phyloP scores from a whole-genome alignment of 148 eudicot species.

The Persicaria tinctoria region DNA sequence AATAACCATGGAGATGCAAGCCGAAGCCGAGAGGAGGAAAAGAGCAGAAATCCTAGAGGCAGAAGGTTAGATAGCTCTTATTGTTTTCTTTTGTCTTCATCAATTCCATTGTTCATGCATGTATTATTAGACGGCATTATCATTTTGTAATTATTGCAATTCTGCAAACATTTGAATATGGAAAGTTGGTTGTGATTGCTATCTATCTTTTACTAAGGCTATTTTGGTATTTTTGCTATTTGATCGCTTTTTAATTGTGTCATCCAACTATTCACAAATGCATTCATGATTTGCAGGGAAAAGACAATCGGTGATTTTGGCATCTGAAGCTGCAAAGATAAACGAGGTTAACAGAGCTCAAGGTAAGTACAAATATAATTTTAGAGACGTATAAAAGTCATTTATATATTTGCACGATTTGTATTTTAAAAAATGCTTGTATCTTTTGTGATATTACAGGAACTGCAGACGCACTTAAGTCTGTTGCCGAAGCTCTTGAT shows the following conservation, averaged over 20 bases:
- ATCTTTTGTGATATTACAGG: constrained; percentile 31
- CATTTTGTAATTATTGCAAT: neutral
- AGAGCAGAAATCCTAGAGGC: constrained; percentile 92
- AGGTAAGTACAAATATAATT: constrained; percentile 24
- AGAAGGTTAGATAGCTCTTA: constrained; percentile 45
- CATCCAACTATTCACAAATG: neutral
- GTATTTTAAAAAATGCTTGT: neutral
- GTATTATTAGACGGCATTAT: neutral
- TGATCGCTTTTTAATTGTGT: neutral
- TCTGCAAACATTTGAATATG: neutral
- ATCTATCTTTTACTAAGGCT: no score
- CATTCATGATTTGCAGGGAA: constrained; percentile 40
- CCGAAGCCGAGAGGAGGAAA: constrained; percentile 94
- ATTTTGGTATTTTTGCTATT: no score
- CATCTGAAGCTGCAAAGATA: constrained; percentile 80
- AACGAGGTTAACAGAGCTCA: constrained; percentile 69
- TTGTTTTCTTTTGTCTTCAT: neutral
- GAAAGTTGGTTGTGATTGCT: neutral
- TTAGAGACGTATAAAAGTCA: neutral
- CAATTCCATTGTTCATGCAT: neutral
- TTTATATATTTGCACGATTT: neutral
- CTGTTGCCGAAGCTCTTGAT: constrained; percentile 14
- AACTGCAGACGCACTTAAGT: constrained; percentile 31
- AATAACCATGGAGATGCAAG: constrained; percentile 97
- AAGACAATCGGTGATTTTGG: constrained; percentile 45